Evolutionary conservation across 2,329 filamentous ascomycete species (phyloP), one percentile per base, ranked within the genome.

Genomic region (Aspergillus hortae): DNA sequence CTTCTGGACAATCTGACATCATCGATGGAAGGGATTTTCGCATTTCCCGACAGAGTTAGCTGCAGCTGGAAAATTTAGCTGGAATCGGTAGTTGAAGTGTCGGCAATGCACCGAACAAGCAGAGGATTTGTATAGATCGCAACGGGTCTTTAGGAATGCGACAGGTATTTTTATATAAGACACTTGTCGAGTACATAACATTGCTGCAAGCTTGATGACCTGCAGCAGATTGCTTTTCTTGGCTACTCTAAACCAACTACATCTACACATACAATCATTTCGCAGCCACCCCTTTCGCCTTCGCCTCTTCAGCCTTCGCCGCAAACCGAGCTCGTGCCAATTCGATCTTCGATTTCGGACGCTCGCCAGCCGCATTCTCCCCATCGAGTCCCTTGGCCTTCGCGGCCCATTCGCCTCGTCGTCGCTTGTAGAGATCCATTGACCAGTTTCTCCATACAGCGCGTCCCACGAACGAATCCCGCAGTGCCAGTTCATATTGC

Each of bases 361-460:
- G 65, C 48, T 65, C 60, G 42, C 53, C 61, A n/a, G 52, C 45
- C 12, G 57, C 61, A 41, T 63, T 57, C 47, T 44, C 52, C 30
- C 44, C 46, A 21, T 75, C 71, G 45, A 74, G 54, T 32, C 80
- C 81, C 44, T 84, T 85, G 10, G 80, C 81, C 58, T 82, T 78
- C 51, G 75, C 76, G 52, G 85, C 76, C 87, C 87, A 90, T 51
- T 88, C 84, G 5, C 73, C 75, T 38, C 82, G 74, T 48, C 79
- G 74, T 25, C 84, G 75, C 64, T 85, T 86, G 69, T 86, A 89
- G 5, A 87, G 69, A 68, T 90, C 87, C 81, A 89, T 86, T 33
- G 77, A 80, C 86, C 87, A 90, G 63, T 89, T 89, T 57, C 83
- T 78, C 85, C 86, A 89, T 10, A 89, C 85, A 3, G 83, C 84